Evolutionary conservation across 2,329 filamentous ascomycete genomes (phyloP).

Genomic region (Leptographium flavum): DNA sequence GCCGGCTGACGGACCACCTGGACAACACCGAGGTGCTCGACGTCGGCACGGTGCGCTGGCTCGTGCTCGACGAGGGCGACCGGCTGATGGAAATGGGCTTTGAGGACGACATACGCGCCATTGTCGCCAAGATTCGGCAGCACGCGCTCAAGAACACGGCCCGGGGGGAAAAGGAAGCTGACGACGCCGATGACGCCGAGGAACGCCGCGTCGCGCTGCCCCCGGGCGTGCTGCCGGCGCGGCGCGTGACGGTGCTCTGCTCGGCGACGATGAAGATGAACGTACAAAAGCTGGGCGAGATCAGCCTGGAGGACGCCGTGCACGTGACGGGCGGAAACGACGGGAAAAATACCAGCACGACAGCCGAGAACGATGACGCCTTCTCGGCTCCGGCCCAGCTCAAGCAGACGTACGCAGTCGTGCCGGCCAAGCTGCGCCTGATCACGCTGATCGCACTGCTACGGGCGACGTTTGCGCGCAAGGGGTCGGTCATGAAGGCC

Average conservation of each 20-base stretch:
- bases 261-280: conserved; percentile 98
- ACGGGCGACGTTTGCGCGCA: conserved; percentile 75
- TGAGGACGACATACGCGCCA: conserved; percentile 80
- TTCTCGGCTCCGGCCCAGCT: conserved; percentile 84
- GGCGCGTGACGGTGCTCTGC: conserved; percentile 78
- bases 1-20: conserved; percentile 79
- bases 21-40: conserved; percentile 84
- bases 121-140: conserved; percentile 65
- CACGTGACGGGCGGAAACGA: conserved; percentile 51
- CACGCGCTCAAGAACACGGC: conserved; percentile 43
- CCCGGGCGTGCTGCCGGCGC: conserved; percentile 52
- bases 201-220: conserved; percentile 38
- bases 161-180: too few species aligned
- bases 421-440: conserved; percentile 77
- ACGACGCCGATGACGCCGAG: too few species aligned
- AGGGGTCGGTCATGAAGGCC: conserved; percentile 87
- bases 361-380: conserved; percentile 30
- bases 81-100: conserved; percentile 97
- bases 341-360: conserved; percentile 24
- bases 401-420: conserved; percentile 79
- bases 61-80: conserved; percentile 92
- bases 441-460: conserved; percentile 76
- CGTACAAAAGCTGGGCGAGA: conserved; percentile 83
- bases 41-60: conserved; percentile 79
- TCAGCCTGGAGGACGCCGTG: conserved; percentile 83